Evolutionary conservation across 768 basidiomycete genomes (phyloP), one percentile per base, ranked within the genome.

Genomic region (Pisolithus sp.): DNA sequence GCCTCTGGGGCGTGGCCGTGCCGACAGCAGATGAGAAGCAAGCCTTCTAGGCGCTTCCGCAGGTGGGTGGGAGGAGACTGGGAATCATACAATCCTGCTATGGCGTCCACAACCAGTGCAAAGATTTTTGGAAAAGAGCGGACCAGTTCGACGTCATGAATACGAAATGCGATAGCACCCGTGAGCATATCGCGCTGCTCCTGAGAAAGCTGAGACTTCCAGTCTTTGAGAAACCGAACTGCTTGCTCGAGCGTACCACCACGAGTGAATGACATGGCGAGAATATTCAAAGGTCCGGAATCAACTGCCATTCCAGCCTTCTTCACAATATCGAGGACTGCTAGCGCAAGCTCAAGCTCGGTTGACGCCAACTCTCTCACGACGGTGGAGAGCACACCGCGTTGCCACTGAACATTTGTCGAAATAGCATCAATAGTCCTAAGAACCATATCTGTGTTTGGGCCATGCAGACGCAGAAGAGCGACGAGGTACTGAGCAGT

Each of bases 1-100:
- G 75, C 69, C 20, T 64, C 59, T 0, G 59, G 55, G 8, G 74
- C 64, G 41, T 74, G 68, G 10, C 64, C 68, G 4, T 72, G 69
- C 50, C 17, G 75, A 62, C 66, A 77, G 58, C 50, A 74, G 61
- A 26, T 60, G 60, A 51, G 46, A 46, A 81, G 63, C 24, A 78
- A 69, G 47, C 72, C 76, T 10, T 77, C 73, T 31, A 83, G 60
- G n/a, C 62, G 55, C 30, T 63, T 59, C 46, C 73, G 75, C 56
- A 75, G 73, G 49, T 76, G 76, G 53, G 62, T 56, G 0, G 69
- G 61, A 0, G 76, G 76, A 17, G 57, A 56, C 4, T 58, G 63
- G 3, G 59, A 59, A 8, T 54, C 41, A 51, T 77, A 82, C 31
- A 78, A 51, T 2, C 57, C 59, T 41, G 53, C 54, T 36, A 82